Conservation (phyloP, 345 rosid species). For the Linum trigynum region DNA sequence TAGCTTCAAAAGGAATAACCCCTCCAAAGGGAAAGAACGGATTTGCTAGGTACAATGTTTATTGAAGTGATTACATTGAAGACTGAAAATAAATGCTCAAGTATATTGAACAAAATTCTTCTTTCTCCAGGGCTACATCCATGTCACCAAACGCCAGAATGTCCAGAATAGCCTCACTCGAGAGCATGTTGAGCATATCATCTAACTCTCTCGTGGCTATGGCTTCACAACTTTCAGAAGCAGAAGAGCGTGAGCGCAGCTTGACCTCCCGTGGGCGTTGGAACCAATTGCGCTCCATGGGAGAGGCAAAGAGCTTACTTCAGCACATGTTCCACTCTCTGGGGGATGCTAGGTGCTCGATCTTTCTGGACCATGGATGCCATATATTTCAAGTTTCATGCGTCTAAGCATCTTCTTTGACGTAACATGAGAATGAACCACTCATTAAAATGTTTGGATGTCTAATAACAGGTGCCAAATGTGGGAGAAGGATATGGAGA, state of each 20-base stretch:
- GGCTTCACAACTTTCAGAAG: slow-evolving; percentile 99
- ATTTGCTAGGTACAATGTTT: slow-evolving; percentile 58
- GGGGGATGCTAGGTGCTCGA: slow-evolving; percentile 64
- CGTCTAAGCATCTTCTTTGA: neutral
- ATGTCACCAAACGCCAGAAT: slow-evolving; percentile 88
- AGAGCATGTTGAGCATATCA: slow-evolving; percentile 83
- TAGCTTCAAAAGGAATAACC: slow-evolving; percentile 78
- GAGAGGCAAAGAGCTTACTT: slow-evolving; percentile 91
- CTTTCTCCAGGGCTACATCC: slow-evolving; percentile 68
- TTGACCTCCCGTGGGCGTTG: slow-evolving; percentile 90
- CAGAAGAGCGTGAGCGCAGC: slow-evolving; percentile 90
- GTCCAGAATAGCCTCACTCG: slow-evolving; percentile 86
- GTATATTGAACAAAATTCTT: slow-evolving; percentile 13
- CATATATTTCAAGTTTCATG: neutral
- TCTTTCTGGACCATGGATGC: slow-evolving; percentile 8
- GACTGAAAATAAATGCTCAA: neutral
- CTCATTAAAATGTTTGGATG: slow-evolving; percentile 4
- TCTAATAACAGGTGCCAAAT: slow-evolving; percentile 55
- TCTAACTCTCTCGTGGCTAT: slow-evolving; percentile 91
- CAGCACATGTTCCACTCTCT: slow-evolving; percentile 88
- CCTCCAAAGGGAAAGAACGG: slow-evolving; percentile 94
- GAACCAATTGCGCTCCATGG: slow-evolving; percentile 98
- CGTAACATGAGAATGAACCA: neutral
- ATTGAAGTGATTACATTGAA: neutral
- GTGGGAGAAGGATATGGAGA: slow-evolving; percentile 92